Conservation (phyloP, 1,139 yeast genomes). For the Candida tropicalis region DNA sequence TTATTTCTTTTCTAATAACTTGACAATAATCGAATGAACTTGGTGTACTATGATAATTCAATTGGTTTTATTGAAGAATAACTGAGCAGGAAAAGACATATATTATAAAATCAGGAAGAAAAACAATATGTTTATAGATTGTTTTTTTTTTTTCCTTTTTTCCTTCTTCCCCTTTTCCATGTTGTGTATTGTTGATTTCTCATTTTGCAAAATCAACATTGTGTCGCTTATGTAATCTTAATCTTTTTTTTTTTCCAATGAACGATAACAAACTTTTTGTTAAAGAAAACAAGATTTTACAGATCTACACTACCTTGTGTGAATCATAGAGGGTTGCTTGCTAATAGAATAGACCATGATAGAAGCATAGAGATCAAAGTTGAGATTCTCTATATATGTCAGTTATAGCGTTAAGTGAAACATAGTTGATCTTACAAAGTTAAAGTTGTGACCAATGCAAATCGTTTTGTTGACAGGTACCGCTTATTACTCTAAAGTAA, state of each 20-base stretch:
- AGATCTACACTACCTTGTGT: conserved; percentile 1
- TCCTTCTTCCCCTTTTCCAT: no score
- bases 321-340: no score
- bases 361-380: no score
- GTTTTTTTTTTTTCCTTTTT: no score
- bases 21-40: background rate
- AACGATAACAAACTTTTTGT: conserved; percentile 1
- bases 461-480: conserved; percentile 2
- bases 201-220: background rate
- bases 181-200: background rate
- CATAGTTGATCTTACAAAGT: background rate
- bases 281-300: background rate
- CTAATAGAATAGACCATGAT: no score
- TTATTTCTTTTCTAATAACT: background rate
- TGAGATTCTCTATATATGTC: no score
- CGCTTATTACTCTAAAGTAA: background rate
- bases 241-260: conserved; percentile 1
- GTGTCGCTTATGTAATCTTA: no score
- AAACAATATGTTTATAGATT: background rate
- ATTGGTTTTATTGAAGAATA: background rate
- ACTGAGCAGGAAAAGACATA: background rate
- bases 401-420: no score
- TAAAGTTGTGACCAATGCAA: no score
- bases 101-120: background rate
- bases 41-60: no score